A percentile compares a stretch with the other conserved stretches of the same genome.
These are phyloP conservation scores for Truncatella angustata DNA, from an alignment of 2,329 filamentous ascomycete genomes.

Conservation along the genomic window DNA sequence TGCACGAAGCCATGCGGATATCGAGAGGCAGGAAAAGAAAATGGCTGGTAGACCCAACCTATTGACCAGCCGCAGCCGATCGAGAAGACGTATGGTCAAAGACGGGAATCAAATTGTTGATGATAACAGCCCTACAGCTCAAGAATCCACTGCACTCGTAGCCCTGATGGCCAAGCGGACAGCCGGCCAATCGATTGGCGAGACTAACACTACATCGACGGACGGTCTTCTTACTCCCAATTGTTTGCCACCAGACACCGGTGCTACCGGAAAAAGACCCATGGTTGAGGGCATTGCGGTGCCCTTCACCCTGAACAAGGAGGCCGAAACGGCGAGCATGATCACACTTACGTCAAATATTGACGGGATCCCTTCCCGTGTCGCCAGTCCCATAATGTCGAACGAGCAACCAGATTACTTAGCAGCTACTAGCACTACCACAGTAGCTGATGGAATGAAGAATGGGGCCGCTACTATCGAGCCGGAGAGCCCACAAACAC, in stretches of 20 bases:
- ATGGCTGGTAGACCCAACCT: conserved; percentile 17
- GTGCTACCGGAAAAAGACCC: conserved; percentile 60
- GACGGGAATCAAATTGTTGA: conserved; percentile 49
- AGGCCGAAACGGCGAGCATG: conserved; percentile 68
- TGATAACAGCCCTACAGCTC: conserved; percentile 18
- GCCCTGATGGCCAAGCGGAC: conserved; percentile 41
- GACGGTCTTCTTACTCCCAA: conserved; percentile 43
- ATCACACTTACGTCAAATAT: conserved; percentile 56
- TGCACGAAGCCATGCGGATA: conserved; percentile 40
- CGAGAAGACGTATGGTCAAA: conserved; percentile 44
- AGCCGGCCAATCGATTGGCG: conserved; percentile 34
- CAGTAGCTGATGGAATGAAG: conserved; percentile 12
- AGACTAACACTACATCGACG: conserved; percentile 25
- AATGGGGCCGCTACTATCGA: conserved; percentile 9
- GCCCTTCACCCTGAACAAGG: conserved; percentile 67
- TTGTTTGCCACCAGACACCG: conserved; percentile 43
- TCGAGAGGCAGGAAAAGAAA: conserved; percentile 35
- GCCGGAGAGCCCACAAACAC: conserved; percentile 10
- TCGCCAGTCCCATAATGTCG: conserved; percentile 30
- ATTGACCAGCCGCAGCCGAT: conserved; percentile 34
- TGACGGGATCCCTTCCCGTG: conserved; percentile 28
- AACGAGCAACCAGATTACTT: neutral
- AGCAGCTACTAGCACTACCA: conserved; percentile 20
- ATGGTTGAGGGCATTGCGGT: conserved; percentile 68
- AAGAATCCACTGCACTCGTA: conserved; percentile 42